phyloP scores from a whole-genome alignment of 2,329 filamentous ascomycete species.

The Elsinoe necatrix region DNA sequence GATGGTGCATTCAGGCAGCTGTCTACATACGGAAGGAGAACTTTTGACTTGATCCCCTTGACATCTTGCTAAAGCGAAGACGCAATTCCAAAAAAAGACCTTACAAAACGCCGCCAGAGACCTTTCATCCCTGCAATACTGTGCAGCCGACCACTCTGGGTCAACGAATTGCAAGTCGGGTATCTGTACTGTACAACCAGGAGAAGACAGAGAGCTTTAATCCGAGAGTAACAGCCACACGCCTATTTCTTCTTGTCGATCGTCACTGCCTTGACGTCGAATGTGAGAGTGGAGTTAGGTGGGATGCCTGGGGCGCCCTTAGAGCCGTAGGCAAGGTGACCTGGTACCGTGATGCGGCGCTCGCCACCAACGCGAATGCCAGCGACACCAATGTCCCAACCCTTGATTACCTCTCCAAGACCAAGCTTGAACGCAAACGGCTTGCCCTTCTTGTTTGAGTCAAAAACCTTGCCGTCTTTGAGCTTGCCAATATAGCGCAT shows the following conservation, averaged over 20 bases:
- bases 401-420: conserved; percentile 93
- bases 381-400: conserved; percentile 89
- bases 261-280: conserved; percentile 58
- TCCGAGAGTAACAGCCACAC: background rate
- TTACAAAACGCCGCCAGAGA: conserved; percentile 16
- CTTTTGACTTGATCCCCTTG: background rate
- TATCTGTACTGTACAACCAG: conserved; percentile 18
- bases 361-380: conserved; percentile 94
- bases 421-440: conserved; percentile 95
- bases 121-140: conserved; percentile 19
- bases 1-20: background rate
- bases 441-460: conserved; percentile 97
- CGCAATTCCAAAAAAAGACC: background rate
- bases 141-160: conserved; percentile 5
- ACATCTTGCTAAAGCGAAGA: conserved; percentile 1
- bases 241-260: conserved; percentile 36
- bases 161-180: conserved; percentile 20
- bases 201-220: background rate
- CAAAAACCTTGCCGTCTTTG: conserved; percentile 87
- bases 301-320: conserved; percentile 70
- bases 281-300: conserved; percentile 79
- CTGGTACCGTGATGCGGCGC: conserved; percentile 82
- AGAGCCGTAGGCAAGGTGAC: conserved; percentile 81
- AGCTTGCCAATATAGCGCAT: conserved; percentile 98
- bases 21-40: conserved; percentile 4